Conservation (phyloP, 257 asterid species). For the Hygrophila difformis region DNA sequence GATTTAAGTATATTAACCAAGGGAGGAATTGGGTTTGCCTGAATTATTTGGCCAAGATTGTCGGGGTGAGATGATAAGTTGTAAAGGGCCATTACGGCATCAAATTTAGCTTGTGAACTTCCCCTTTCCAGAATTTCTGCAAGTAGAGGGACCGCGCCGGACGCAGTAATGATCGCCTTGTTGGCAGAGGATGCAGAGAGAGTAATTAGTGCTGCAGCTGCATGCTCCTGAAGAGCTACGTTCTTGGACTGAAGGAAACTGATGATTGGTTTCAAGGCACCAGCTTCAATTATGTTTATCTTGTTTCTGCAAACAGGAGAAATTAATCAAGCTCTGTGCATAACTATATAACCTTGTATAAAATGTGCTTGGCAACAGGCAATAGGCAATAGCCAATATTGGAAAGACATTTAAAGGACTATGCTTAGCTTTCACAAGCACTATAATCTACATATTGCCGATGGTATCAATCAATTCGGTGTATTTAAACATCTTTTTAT, state of each 20-base stretch:
- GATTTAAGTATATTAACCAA: conserved; percentile 48
- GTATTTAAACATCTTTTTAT: no score
- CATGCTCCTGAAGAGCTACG: conserved; percentile 55
- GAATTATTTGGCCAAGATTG: conserved; percentile 42
- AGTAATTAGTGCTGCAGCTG: conserved; percentile 77
- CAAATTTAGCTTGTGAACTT: conserved; percentile 55
- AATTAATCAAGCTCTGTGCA: conserved; percentile 4
- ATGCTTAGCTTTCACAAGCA: no score
- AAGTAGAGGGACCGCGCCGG: conserved; percentile 80
- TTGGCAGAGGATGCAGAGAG: conserved; percentile 68
- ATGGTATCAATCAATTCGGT: no score
- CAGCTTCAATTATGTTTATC: conserved; percentile 60
- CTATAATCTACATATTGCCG: no score
- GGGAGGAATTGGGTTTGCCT: conserved; percentile 51
- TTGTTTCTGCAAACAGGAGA: conserved; percentile 58
- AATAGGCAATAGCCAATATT: no score
- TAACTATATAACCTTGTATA: no score
- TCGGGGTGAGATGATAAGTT: conserved; percentile 69
- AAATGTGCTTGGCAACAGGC: no score
- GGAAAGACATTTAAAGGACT: no score
- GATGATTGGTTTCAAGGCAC: conserved; percentile 71
- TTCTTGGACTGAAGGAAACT: conserved; percentile 58
- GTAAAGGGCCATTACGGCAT: conserved; percentile 77
- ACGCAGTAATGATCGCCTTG: conserved; percentile 63
- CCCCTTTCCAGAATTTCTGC: conserved; percentile 43